These are phyloP conservation scores for Hypoxylon lenormandii DNA, from an alignment of 495 filamentous ascomycete genomes.

Conservation along the genomic window DNA sequence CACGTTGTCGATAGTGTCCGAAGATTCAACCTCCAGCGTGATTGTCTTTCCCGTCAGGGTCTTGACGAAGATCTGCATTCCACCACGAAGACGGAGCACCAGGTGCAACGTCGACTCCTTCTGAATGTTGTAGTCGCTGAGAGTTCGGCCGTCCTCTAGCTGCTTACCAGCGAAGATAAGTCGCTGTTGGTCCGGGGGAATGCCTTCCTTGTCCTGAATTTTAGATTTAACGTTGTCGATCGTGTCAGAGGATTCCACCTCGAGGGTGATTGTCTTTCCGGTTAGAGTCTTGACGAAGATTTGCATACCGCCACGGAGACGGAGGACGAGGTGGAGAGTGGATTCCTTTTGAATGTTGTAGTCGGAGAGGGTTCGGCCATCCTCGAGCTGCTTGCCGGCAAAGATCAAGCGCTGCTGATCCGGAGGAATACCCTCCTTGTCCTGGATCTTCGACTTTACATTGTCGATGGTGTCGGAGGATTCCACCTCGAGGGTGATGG, in stretches of 20 bases:
- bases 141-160: slow-evolving; percentile 82
- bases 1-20: slow-evolving; percentile 92
- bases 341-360: slow-evolving; percentile 99
- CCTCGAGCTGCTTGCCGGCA: slow-evolving; percentile 94
- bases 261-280: slow-evolving; percentile 92
- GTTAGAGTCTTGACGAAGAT: slow-evolving; percentile 86
- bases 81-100: slow-evolving; percentile 95
- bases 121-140: slow-evolving; percentile 98
- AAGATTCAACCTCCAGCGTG: slow-evolving; percentile 87
- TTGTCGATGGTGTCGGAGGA: slow-evolving; percentile 97
- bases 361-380: slow-evolving; percentile 83
- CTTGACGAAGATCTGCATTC: slow-evolving; percentile 97
- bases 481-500: slow-evolving; percentile 97
- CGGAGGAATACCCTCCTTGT: slow-evolving; percentile 95
- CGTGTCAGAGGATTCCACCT: slow-evolving; percentile 89
- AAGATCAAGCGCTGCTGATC: slow-evolving; percentile 96
- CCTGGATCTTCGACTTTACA: slow-evolving; percentile 83
- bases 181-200: slow-evolving; percentile 98
- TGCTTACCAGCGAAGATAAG: slow-evolving; percentile 97
- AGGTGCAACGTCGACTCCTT: slow-evolving; percentile 98
- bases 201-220: slow-evolving; percentile 99
- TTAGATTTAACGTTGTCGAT: slow-evolving; percentile 96
- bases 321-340: slow-evolving; percentile 93
- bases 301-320: slow-evolving; percentile 98
- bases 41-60: slow-evolving; percentile 93